phyloP scores from a whole-genome alignment of 2,329 filamentous ascomycete genomes.

The Coniella lustricola region DNA sequence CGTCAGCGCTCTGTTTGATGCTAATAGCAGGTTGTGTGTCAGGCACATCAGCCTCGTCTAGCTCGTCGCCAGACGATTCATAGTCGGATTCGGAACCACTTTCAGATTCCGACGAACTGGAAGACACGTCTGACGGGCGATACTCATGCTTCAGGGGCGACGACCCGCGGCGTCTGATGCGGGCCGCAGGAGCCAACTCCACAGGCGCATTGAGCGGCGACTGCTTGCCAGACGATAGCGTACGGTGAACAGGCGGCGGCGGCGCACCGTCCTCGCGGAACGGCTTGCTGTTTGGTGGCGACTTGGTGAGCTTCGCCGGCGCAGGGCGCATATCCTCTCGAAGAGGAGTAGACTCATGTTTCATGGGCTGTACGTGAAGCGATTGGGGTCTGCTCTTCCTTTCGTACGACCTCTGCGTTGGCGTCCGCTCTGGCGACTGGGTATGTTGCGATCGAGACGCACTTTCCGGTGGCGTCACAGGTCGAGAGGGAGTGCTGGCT shows the following conservation, averaged over 20 bases:
- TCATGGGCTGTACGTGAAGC: slow-evolving; percentile 14
- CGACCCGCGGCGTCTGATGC: slow-evolving; percentile 65
- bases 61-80: slow-evolving; percentile 45
- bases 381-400: slow-evolving; percentile 17
- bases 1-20: slow-evolving; percentile 36
- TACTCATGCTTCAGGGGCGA: slow-evolving; percentile 98
- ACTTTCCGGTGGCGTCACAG: slow-evolving; percentile 18
- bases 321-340: slow-evolving; percentile 33
- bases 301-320: slow-evolving; percentile 27
- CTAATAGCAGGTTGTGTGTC: slow-evolving; percentile 53
- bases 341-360: slow-evolving; percentile 25
- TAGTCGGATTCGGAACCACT: slow-evolving; percentile 45
- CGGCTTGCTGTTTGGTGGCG: slow-evolving; percentile 27
- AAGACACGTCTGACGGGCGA: slow-evolving; percentile 68
- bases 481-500: slow-evolving; percentile 24
- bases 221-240: slow-evolving; percentile 32
- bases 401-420: slow-evolving; percentile 28
- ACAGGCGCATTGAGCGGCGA: slow-evolving; percentile 37
- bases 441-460: slow-evolving; percentile 12
- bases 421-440: slow-evolving; percentile 30
- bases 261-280: slow-evolving; percentile 49
- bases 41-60: slow-evolving; percentile 54
- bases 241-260: slow-evolving; percentile 48
- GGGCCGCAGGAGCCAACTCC: slow-evolving; percentile 37
- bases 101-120: slow-evolving; percentile 53